Evolutionary conservation across 108 stramenopile species (phyloP), one percentile per base, ranked within the genome.

Genomic region (Conticribra guillardii): DNA sequence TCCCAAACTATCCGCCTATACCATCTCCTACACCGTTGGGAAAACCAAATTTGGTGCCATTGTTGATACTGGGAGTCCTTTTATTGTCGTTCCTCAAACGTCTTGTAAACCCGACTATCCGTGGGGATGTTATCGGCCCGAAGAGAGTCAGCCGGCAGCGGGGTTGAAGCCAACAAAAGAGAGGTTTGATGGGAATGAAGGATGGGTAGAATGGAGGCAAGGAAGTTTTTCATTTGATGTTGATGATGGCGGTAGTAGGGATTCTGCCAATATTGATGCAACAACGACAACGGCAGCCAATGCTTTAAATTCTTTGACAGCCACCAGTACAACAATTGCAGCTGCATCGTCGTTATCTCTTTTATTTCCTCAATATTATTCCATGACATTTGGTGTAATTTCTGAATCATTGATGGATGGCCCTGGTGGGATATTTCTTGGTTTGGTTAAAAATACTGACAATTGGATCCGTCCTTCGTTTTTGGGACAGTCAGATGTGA

Each of bases 371-470:
- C 34, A 54, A 48, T 73, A 62, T 4, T 58, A 66, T 49, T 30
- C 47, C 0, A 75, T 69, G 74, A 71, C 61, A 16, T 81, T 81
- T 63, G 80, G 80, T 47, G 69, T 81, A 11, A 53, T 67, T 14
- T 71, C 69, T 8, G 80, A 81, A 52, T 48, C 59, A 14, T 45
- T 81, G n/a, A 52, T 81, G 74, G 54, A 66, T 69, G 68, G 80
- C 1, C 74, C 74, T 3, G 80, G 80, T 0, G 80, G 80, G 4
- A 69, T 81, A 4, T 81, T 81, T 37, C 46, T 81, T n/a, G 80
- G 74, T 11, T 58, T 81, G 22, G 80, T 81, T 0, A 81, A 81
- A 41, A 19, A 81, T 41, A 76, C 73, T 18, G 60, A 74, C 27
- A n/a, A n/a, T 54, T 29, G 74, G 57, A 81, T 81, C 24, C 59